Conservation (phyloP, 1,139 yeast species). For the Saccharomyces hybrid region DNA sequence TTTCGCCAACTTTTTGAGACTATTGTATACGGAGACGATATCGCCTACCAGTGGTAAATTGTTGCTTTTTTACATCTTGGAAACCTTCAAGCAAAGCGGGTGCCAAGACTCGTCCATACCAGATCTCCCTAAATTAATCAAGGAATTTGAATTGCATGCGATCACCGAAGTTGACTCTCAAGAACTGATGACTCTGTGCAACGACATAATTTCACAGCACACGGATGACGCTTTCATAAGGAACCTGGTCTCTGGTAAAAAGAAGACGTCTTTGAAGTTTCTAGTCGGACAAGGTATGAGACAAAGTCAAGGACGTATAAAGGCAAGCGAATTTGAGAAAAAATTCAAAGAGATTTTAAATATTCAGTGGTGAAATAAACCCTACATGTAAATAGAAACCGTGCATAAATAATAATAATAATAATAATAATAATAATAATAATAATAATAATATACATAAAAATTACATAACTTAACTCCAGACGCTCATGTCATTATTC, state of each 20-base stretch:
- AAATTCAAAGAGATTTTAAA: constrained; percentile 34
- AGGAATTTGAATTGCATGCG: constrained; percentile 45
- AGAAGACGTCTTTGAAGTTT: constrained; percentile 56
- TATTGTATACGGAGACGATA: constrained; percentile 35
- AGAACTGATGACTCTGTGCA: constrained; percentile 47
- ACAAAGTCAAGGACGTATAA: constrained; percentile 58
- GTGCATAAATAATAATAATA: background rate
- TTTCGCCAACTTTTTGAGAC: constrained; percentile 39
- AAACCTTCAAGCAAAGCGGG: constrained; percentile 35
- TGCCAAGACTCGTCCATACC: constrained; percentile 22
- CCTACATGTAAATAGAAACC: constrained; percentile 1
- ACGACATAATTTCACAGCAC: constrained; percentile 40
- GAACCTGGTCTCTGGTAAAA: constrained; percentile 51
- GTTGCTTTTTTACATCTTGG: constrained; percentile 52
- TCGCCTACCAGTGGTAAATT: constrained; percentile 61
- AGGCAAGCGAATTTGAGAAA: constrained; percentile 42
- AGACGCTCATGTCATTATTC: constrained; percentile 32
- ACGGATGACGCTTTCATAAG: constrained; percentile 49
- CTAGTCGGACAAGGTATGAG: constrained; percentile 84
- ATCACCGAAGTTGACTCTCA: constrained; percentile 31
- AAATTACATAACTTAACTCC: constrained; percentile 23
- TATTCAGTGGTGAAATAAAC: constrained; percentile 13
- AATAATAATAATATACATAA: constrained; percentile 3
- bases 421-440: constrained; percentile 2
- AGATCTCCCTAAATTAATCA: constrained; percentile 37